Conservation (phyloP, 169 alveolate genomes). For the Perkinsus olseni region DNA sequence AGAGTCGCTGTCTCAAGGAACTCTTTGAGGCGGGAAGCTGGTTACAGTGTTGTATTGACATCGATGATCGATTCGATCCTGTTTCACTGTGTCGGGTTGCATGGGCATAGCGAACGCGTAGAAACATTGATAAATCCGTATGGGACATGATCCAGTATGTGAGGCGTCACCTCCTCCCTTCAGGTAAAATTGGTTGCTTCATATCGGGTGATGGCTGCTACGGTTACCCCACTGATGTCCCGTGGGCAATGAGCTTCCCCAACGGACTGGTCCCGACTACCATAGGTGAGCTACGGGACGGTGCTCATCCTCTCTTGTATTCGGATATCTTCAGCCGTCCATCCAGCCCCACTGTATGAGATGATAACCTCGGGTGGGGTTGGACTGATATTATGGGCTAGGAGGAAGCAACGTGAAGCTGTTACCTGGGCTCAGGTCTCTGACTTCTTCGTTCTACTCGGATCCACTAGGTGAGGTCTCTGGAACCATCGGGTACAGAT, state of each 20-base stretch:
- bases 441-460: not conserved
- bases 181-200: not conserved
- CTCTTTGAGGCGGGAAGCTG: too few species aligned
- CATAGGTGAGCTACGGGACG: not conserved
- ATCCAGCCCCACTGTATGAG: not conserved
- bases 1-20: too few species aligned
- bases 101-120: too few species aligned
- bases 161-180: not conserved
- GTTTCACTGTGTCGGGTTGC: too few species aligned
- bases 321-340: not conserved
- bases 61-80: too few species aligned
- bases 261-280: not conserved
- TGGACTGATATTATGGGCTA: not conserved
- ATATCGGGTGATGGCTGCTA: not conserved
- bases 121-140: too few species aligned
- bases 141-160: too few species aligned
- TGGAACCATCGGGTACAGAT: not conserved
- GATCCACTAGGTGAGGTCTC: not conserved
- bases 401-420: not conserved
- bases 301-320: too few species aligned
- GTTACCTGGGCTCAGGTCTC: not conserved
- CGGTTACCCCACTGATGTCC: not conserved
- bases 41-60: too few species aligned
- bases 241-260: constrained; percentile 1
- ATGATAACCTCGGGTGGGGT: not conserved